phyloP scores from a whole-genome alignment of 345 rosid species.

The Iberis pinnata region DNA sequence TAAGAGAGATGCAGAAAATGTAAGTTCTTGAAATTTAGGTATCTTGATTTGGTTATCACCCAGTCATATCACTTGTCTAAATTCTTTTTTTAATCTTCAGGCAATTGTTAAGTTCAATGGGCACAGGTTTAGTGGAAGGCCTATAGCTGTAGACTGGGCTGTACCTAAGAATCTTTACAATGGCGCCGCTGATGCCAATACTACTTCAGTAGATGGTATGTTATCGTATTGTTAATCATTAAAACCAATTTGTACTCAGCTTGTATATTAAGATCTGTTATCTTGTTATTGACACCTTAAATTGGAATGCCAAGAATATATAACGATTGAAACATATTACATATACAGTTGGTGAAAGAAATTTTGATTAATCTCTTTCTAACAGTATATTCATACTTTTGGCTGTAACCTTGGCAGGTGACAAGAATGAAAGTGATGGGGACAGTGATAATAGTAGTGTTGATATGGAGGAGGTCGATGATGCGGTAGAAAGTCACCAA shows the following conservation, averaged over 20 bases:
- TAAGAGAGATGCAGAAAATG: constrained; percentile 83
- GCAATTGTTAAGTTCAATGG: constrained; percentile 90
- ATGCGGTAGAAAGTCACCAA: constrained; percentile 26
- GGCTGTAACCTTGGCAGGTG: constrained; percentile 37
- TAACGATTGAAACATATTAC: not conserved
- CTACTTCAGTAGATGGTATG: constrained; percentile 55
- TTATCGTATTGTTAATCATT: constrained; percentile 19
- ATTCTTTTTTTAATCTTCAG: constrained; percentile 36
- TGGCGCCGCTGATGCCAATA: constrained; percentile 36
- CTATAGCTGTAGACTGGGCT: constrained; percentile 96
- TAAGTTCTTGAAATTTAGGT: constrained; percentile 27
- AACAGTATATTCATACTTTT: constrained; percentile 12
- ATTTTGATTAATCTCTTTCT: constrained; percentile 6
- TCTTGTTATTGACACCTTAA: too few relatives aligned
- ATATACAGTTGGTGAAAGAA: not conserved
- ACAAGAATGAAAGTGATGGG: constrained; percentile 34
- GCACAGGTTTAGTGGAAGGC: constrained; percentile 58
- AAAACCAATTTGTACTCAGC: too few relatives aligned
- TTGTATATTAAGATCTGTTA: too few relatives aligned
- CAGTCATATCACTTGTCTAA: constrained; percentile 12
- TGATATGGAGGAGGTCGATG: constrained; percentile 51
- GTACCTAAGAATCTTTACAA: constrained; percentile 77
- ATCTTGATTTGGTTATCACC: constrained; percentile 11
- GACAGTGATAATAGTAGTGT: constrained; percentile 54
- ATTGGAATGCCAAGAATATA: not conserved